Conservation (phyloP, 2,329 filamentous ascomycete species). For the Leptographium wingfieldii region DNA sequence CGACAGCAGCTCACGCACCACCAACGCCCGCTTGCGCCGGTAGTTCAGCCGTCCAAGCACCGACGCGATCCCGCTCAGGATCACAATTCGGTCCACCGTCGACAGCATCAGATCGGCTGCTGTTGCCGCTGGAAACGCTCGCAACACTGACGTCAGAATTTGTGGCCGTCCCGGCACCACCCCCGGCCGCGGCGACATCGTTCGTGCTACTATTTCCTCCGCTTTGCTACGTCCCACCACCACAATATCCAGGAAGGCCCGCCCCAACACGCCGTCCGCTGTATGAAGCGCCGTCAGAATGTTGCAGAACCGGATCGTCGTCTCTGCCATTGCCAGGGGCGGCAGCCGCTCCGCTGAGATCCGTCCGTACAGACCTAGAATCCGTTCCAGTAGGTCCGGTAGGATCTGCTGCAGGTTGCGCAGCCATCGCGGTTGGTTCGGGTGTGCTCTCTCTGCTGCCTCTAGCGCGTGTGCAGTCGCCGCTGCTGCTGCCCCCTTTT, state of each 20-base stretch:
- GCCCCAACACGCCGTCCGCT: conserved; percentile 48
- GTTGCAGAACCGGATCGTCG: conserved; percentile 60
- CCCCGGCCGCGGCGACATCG: conserved; percentile 41
- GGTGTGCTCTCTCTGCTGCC: conserved; percentile 27
- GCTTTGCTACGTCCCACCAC: conserved; percentile 44
- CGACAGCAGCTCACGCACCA: conserved; percentile 73
- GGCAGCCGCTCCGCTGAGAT: conserved; percentile 60
- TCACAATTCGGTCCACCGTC: conserved; percentile 61
- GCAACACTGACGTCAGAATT: conserved; percentile 53
- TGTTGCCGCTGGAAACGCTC: conserved; percentile 55
- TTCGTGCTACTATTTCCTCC: conserved; percentile 22
- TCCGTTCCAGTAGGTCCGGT: conserved; percentile 63
- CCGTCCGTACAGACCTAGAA: conserved; percentile 60
- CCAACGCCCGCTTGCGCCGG: conserved; percentile 80
- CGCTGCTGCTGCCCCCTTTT: conserved; percentile 24
- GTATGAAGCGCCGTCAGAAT: conserved; percentile 55
- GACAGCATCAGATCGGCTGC: conserved; percentile 55
- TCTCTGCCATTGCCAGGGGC: conserved; percentile 58
- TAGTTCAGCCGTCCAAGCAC: conserved; percentile 70
- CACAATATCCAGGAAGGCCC: conserved; percentile 49
- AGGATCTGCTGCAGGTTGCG: conserved; percentile 45
- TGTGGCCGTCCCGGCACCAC: conserved; percentile 46
- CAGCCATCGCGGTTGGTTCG: conserved; percentile 38
- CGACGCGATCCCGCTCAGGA: conserved; percentile 77
- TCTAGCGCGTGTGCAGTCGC: conserved; percentile 18